These are phyloP conservation scores for Henningerozyma blattae DNA, from an alignment of 805 yeast genomes.

Conservation along the genomic window DNA sequence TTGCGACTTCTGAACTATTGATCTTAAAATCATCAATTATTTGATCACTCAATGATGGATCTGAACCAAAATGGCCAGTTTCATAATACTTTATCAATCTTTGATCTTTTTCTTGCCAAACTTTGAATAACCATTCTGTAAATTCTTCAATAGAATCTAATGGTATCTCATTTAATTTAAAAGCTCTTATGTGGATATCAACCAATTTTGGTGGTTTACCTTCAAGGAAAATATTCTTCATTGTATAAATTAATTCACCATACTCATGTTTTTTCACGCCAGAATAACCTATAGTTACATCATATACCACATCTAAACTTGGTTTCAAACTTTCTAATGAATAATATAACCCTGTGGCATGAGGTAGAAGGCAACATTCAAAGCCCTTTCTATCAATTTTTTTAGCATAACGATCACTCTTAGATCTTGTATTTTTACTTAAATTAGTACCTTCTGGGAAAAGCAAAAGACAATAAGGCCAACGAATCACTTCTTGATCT, in stretches of 20 bases:
- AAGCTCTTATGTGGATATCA: constrained; percentile 51
- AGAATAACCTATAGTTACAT: constrained; percentile 72
- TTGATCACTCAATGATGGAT: constrained; percentile 6
- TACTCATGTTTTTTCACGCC: constrained; percentile 51
- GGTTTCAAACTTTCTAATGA: constrained; percentile 43
- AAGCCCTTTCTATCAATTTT: constrained; percentile 38
- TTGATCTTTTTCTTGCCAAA: constrained; percentile 73
- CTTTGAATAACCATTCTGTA: constrained; percentile 58
- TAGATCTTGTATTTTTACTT: constrained; percentile 48
- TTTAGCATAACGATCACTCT: constrained; percentile 45
- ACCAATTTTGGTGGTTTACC: constrained; percentile 65
- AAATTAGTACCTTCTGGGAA: constrained; percentile 95
- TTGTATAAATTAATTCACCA: constrained; percentile 69
- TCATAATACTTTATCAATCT: constrained; percentile 50
- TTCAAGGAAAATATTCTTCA: constrained; percentile 47
- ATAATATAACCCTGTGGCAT: constrained; percentile 66
- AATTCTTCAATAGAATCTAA: constrained; percentile 42
- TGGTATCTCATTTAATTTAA: constrained; percentile 53
- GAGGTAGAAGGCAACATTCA: constrained; percentile 66
- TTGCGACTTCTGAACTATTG: constrained; percentile 7
- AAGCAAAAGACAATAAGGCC: constrained; percentile 60
- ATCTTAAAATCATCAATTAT: constrained; percentile 16
- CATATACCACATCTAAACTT: constrained; percentile 53
- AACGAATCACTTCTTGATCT: constrained; percentile 10
- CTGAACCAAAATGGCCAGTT: constrained; percentile 37